Base-by-base conservation (phyloP, 202 grass and related monocot genomes). In the Cymbopogon flexuosus region DNA sequence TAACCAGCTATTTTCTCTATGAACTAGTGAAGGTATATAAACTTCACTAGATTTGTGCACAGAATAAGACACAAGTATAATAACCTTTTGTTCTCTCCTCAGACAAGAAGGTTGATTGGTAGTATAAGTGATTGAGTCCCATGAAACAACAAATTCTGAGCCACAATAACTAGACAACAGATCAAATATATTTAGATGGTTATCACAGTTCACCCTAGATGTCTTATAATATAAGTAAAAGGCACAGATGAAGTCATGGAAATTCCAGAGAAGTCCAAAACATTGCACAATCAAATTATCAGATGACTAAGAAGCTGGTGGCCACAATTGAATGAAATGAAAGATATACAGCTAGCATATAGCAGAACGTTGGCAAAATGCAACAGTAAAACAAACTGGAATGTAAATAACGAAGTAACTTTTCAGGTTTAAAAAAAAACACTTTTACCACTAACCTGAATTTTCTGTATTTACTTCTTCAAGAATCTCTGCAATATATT, bases 401-500 rank as follows among this genome's bases (percentile, higher is more conserved):
- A 54, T 39, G n/a, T 60, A 65, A 41, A 63, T 80, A 63, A 27
- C 14, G 13, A 12, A 56, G 52, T 54, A 73, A 45, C 64, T 58
- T 52, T 63, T 76, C 56, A 76, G 64, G 22, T 76, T 10, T 10
- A 21, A 22, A 2, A 76, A 46, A 64, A 13, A 64, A 13, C 71
- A 76, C 79, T 72, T 30, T 71, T 69, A 42, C 61, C 30, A 80
- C 40, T 37, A 69, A 76, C 80, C 80, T 76, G 80, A 80, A 70
- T 80, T 90, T 72, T 85, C 87, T 41, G 51, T 61, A 78, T 67
- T 85, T 78, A 82, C 37, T 34, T 85, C 87, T 63, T 80, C 75
- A 79, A 90, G 68, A 87, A 83, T 83, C 16, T 87, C 84, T 76
- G 70, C 69, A 76, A 90, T 84, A 62, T 90, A 90, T 76, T 86